phyloP scores from a whole-genome alignment of 2,329 filamentous ascomycete genomes.

The Ceratocystis albifundus region DNA sequence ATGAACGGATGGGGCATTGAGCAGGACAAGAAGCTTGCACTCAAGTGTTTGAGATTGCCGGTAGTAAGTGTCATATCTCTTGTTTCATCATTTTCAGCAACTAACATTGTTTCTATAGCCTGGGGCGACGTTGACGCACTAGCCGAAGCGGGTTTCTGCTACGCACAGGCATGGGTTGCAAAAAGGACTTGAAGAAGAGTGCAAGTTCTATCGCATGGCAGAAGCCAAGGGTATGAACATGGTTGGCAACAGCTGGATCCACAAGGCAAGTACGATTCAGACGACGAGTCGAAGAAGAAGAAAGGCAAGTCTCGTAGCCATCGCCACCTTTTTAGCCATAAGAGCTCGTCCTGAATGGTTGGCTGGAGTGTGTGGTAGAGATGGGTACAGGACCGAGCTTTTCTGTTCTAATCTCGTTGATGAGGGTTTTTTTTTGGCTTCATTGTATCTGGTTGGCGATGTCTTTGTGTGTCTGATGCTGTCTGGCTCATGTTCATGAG shows the following conservation, averaged over 20 bases:
- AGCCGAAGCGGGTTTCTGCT: conserved; percentile 91
- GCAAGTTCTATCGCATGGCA: conserved; percentile 83
- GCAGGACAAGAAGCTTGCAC: conserved; percentile 75
- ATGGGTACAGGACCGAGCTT: background rate
- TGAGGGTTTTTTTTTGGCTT: background rate
- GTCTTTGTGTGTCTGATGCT: background rate
- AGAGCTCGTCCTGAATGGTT: conserved; percentile 27
- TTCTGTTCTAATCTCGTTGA: background rate
- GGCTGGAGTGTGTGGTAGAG: background rate
- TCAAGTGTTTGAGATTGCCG: conserved; percentile 96
- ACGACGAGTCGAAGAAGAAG: conserved; percentile 48
- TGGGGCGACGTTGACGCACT: conserved; percentile 96
- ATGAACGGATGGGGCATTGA: conserved; percentile 98
- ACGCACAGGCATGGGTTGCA: conserved; percentile 82
- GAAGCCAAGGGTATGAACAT: conserved; percentile 92
- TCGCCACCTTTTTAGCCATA: conserved; percentile 56
- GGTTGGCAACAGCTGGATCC: conserved; percentile 98
- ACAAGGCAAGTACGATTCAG: conserved; percentile 88
- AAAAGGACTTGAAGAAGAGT: conserved; percentile 91
- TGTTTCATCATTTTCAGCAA: background rate
- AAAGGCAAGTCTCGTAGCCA: conserved; percentile 62
- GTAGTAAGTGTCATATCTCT: conserved; percentile 42
- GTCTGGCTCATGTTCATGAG: background rate
- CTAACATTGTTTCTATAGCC: conserved; percentile 34
- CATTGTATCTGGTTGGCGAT: background rate